A percentile compares a stretch with the other conserved stretches of the same genome.
Conservation (phyloP, 1,284 basidiomycete genomes). For the Anthracocystis walkeri region DNA sequence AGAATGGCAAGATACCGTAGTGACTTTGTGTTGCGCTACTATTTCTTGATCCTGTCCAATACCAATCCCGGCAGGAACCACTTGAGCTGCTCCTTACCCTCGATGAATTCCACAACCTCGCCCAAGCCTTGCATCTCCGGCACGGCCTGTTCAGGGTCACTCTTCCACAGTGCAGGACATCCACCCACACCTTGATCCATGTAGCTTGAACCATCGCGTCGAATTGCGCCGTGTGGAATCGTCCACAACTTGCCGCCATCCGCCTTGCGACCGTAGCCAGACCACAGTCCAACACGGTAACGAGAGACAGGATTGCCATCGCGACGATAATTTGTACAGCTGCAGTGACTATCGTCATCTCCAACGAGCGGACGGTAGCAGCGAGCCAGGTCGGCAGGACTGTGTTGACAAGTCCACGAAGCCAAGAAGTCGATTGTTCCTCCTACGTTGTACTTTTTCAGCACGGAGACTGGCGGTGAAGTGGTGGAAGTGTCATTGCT, state of each 20-base stretch:
- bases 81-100: conserved; percentile 3
- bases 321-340: neutral
- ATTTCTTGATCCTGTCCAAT: neutral
- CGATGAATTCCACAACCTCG: neutral
- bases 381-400: neutral
- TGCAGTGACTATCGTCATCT: neutral
- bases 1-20: neutral
- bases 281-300: neutral
- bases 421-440: conserved; percentile 17
- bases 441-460: conserved; percentile 19
- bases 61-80: neutral
- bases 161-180: conserved; percentile 10
- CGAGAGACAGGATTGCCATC: neutral
- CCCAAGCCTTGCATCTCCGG: conserved; percentile 13
- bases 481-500: neutral
- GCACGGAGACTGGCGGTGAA: conserved; percentile 2
- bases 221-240: conserved; percentile 4
- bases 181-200: conserved; percentile 19
- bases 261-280: neutral
- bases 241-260: neutral
- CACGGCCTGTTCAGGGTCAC: conserved; percentile 1
- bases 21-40: neutral
- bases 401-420: conserved; percentile 9
- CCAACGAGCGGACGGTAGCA: neutral
- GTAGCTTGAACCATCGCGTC: conserved; percentile 12